Base-by-base conservation (phyloP, 257 asterid genomes). In the Plectranthus barbatus region DNA sequence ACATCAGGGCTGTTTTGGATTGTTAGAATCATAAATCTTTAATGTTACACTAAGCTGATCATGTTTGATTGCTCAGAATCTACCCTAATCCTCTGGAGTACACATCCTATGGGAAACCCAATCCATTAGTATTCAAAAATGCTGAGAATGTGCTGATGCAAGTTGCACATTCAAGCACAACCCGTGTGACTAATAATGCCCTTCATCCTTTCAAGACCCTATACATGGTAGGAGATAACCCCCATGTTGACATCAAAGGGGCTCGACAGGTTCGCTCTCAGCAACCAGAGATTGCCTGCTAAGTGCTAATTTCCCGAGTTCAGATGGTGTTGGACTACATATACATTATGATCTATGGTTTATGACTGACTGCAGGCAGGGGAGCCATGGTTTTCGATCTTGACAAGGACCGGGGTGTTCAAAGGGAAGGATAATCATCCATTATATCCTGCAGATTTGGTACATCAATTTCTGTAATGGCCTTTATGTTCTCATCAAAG, bases 221-320 rank as follows among this genome's bases (percentile, higher is more conserved):
- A 6, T 92, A 92, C 70, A 89, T 92, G 96, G 70, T 92, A 7
- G 99, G 99, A 36, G 97, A 92, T 71, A 92, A 92, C 70, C 99
- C 97, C 4, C 56, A 78, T 0, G 85, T 92, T 2, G 99, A 92
- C 77, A 85, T 92, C 48, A 82, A 73, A 34, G 99, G 99, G 67
- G 96, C 96, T 56, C 73, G 71, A 20, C 86, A 86, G 98, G 97
- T 91, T 54, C 51, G 66, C 55, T 77, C 73, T 39, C 59, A 47
- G 20, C 64, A 13, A 52, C n/a, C 51, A 26, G 13, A 47, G n/a
- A 18, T 26, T 29, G 33, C 61, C 50, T 58, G 47, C 23, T 26
- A 26, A n/a, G 31, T 26, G n/a, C n/a, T n/a, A n/a, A n/a, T 26
- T 26, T 26, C 31, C 31, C 31, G n/a, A n/a, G n/a, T n/a, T n/a